A percentile compares a stretch with the other conserved stretches of the same genome.
Evolutionary conservation across 208 protist species (phyloP).

Genomic region (Wallacemonas sp.): DNA sequence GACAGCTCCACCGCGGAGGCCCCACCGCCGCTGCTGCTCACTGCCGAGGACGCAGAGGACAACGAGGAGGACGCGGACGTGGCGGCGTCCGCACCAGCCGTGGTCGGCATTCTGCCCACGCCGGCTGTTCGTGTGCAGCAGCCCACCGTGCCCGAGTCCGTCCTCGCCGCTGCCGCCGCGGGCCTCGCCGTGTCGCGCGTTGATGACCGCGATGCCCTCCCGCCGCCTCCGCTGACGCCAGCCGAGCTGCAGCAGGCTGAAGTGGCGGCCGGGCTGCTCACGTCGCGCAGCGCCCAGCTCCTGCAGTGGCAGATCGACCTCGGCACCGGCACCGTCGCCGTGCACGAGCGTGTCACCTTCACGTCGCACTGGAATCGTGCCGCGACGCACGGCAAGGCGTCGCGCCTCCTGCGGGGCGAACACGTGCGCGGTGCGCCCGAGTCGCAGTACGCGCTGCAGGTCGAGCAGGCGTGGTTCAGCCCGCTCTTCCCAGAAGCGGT

Average conservation of each 20-base stretch:
- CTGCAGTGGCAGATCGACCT: constrained; percentile 51
- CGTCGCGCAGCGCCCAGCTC: constrained; percentile 39
- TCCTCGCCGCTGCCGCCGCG: constrained; percentile 6
- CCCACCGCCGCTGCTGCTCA: background rate
- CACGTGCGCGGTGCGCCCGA: constrained; percentile 51
- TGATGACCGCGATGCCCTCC: constrained; percentile 22
- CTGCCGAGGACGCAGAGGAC: background rate
- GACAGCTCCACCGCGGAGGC: background rate
- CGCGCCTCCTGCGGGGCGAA: constrained; percentile 68
- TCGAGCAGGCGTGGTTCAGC: constrained; percentile 80
- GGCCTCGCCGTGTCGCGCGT: background rate
- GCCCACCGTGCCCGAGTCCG: background rate
- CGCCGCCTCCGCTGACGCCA: constrained; percentile 23
- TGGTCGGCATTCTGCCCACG: background rate
- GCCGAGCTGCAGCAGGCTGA: constrained; percentile 28
- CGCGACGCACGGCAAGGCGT: constrained; percentile 28
- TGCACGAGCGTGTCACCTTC: constrained; percentile 51
- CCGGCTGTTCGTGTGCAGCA: constrained; percentile 4
- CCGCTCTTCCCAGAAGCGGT: constrained; percentile 39
- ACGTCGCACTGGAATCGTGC: constrained; percentile 59
- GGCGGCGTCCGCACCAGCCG: background rate
- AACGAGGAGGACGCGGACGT: background rate
- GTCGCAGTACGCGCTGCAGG: constrained; percentile 37
- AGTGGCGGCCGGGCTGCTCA: constrained; percentile 44
- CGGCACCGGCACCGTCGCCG: constrained; percentile 28